Percentiles rank a stretch among this genome's conserved stretches.
These are phyloP conservation scores for Phellinidium pouzarii DNA, from an alignment of 1,284 basidiomycete genomes.

Conservation along the genomic window DNA sequence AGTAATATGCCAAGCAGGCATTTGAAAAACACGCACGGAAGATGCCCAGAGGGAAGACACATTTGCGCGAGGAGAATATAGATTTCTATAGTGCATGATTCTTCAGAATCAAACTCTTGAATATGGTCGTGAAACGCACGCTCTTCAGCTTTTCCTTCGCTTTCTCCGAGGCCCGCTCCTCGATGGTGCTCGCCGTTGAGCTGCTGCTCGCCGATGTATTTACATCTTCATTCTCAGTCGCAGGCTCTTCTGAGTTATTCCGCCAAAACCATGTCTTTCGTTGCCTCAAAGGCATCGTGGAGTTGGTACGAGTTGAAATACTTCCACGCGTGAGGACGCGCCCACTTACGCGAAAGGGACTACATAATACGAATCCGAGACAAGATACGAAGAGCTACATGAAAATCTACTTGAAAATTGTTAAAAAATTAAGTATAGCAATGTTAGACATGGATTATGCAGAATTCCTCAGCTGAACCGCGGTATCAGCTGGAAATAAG, in stretches of 20 bases:
- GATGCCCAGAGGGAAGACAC: conserved; percentile 44
- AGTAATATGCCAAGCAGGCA: not conserved
- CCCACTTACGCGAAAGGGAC: not conserved
- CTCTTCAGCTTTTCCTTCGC: conserved; percentile 9
- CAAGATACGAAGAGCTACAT: not conserved
- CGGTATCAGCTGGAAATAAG: not conserved
- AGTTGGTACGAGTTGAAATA: not conserved
- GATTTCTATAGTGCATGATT: not conserved
- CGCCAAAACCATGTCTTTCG: conserved; percentile 1
- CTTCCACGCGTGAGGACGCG: not conserved
- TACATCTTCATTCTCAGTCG: not conserved
- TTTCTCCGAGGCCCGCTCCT: not conserved
- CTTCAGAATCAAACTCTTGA: not conserved
- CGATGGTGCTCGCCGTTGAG: not conserved
- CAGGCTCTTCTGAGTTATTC: not conserved
- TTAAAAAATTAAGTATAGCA: not conserved
- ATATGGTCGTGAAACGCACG: not conserved
- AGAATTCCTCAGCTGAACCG: not conserved
- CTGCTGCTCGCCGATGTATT: not conserved
- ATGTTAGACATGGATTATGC: not conserved
- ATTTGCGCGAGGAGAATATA: conserved; percentile 30
- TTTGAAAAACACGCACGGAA: conserved; percentile 36
- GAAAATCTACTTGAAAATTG: not conserved
- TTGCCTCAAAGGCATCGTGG: conserved; percentile 4
- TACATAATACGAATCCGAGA: not conserved